phyloP scores from a whole-genome alignment of 1,139 yeast species.

The Oligophagozyma castellii region DNA sequence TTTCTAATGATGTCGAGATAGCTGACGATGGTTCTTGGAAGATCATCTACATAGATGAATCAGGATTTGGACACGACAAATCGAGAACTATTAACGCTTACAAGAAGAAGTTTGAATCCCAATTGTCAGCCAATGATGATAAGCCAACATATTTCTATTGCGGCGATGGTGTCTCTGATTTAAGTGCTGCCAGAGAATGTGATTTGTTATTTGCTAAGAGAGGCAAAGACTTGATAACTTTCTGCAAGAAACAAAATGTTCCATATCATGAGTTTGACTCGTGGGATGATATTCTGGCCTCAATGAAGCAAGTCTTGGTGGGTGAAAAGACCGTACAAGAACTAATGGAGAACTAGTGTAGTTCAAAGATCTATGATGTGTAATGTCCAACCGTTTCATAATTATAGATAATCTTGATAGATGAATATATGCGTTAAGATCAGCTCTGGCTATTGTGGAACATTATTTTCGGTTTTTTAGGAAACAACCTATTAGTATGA shows the following conservation, averaged over 20 bases:
- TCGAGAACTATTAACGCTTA: conserved; percentile 67
- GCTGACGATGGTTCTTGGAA: conserved; percentile 57
- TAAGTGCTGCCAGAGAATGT: conserved; percentile 91
- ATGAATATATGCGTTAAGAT: too few species aligned
- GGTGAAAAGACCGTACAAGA: conserved; percentile 32
- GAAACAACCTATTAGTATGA: too few species aligned
- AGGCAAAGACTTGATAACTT: conserved; percentile 80
- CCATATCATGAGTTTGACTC: conserved; percentile 75
- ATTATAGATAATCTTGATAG: too few species aligned
- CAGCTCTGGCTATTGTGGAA: too few species aligned
- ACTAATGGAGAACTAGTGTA: conserved; percentile 25
- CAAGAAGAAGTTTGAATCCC: conserved; percentile 31
- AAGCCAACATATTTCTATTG: conserved; percentile 70
- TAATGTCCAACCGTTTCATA: too few species aligned
- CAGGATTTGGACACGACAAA: conserved; percentile 91
- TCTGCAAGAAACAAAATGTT: conserved; percentile 64
- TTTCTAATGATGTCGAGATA: conserved; percentile 62
- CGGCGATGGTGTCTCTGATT: conserved; percentile 95
- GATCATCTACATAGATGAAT: conserved; percentile 71
- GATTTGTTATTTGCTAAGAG: conserved; percentile 84
- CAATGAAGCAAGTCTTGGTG: conserved; percentile 34
- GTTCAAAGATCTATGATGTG: too few species aligned
- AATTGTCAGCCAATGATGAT: conserved; percentile 23
- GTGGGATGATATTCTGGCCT: conserved; percentile 56
- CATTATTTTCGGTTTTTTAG: too few species aligned